phyloP scores from a whole-genome alignment of 2,329 filamentous ascomycete genomes.

The Gremmenia infestans region DNA sequence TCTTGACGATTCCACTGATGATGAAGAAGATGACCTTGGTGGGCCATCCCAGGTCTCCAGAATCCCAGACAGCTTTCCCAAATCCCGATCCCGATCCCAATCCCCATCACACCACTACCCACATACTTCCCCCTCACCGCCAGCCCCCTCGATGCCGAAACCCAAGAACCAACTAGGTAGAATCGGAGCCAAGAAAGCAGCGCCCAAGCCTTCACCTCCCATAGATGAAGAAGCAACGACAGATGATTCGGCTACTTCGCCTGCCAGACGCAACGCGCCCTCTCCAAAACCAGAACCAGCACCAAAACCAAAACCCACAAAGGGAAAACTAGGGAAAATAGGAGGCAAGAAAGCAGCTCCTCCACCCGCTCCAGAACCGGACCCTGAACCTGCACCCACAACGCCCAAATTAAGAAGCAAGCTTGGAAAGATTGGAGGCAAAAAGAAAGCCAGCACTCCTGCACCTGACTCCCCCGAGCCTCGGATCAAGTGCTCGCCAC shows the following conservation, averaged over 20 bases:
- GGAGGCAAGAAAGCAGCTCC: slow-evolving; percentile 5
- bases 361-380: neutral
- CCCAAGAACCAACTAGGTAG: slow-evolving; percentile 10
- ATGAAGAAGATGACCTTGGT: slow-evolving; percentile 28
- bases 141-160: neutral
- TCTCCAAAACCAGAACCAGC: slow-evolving; percentile 10
- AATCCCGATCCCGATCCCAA: slow-evolving; percentile 11
- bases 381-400: neutral
- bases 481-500: neutral
- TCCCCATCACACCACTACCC: neutral
- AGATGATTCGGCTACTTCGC: neutral
- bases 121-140: neutral
- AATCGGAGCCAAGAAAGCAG: slow-evolving; percentile 7
- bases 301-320: slow-evolving; percentile 4
- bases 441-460: neutral
- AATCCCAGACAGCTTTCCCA: slow-evolving; percentile 26
- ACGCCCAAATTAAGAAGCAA: slow-evolving; percentile 16
- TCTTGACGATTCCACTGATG: slow-evolving; percentile 19
- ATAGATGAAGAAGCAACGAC: neutral
- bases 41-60: slow-evolving; percentile 25
- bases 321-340: slow-evolving; percentile 9
- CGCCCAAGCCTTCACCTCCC: neutral
- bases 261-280: neutral
- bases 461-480: neutral
- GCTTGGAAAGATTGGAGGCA: slow-evolving; percentile 21